Conservation (phyloP, 2,329 filamentous ascomycete genomes). For the Apiospora kogelbergensis region DNA sequence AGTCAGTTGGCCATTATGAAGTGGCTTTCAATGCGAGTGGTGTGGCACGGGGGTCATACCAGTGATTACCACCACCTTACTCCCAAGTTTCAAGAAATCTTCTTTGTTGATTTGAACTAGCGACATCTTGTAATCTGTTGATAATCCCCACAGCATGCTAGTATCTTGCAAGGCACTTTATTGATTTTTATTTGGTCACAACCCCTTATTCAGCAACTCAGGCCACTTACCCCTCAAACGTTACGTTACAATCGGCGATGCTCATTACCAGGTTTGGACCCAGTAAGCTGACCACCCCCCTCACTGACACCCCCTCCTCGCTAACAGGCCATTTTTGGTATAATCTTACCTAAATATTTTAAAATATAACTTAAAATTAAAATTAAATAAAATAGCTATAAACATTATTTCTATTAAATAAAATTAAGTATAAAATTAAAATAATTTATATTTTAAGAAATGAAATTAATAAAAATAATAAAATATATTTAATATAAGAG, state of each 20-base stretch:
- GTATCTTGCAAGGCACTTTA: background rate
- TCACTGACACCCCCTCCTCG: too few species aligned
- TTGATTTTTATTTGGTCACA: background rate
- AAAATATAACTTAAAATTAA: too few species aligned
- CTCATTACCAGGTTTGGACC: background rate
- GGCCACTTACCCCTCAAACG: background rate
- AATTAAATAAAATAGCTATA: too few species aligned
- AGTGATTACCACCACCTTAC: background rate
- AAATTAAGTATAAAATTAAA: too few species aligned
- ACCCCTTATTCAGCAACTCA: accelerated
- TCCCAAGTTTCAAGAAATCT: background rate
- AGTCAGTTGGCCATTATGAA: background rate
- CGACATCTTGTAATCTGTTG: background rate
- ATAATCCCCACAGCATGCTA: accelerated
- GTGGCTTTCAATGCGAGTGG: too few species aligned
- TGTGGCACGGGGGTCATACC: background rate
- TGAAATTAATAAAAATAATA: too few species aligned
- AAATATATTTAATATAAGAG: too few species aligned
- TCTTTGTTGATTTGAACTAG: background rate
- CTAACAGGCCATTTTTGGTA: too few species aligned
- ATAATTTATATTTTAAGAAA: too few species aligned
- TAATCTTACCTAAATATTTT: too few species aligned
- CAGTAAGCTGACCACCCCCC: background rate
- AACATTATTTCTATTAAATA: too few species aligned
- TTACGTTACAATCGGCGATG: background rate